Percentiles rank a stretch among this genome's conserved stretches.
Conservation (phyloP, 2,329 filamentous ascomycete species). For the Cryphonectria naterciae region DNA sequence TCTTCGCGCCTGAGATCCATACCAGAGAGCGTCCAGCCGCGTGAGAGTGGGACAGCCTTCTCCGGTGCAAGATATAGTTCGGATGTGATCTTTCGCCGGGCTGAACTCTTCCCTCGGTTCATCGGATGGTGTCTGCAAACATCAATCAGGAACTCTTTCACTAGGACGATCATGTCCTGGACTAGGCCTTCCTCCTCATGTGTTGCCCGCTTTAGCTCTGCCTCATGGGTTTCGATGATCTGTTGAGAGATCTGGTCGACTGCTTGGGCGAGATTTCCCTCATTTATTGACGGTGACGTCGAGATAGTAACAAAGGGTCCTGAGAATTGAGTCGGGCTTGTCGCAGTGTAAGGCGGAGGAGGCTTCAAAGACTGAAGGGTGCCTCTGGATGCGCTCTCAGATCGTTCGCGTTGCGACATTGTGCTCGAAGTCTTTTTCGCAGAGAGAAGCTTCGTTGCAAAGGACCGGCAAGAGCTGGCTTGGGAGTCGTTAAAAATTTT, state of each 20-base stretch:
- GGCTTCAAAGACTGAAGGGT: not conserved
- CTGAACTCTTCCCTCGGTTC: not conserved
- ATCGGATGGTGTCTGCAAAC: not conserved
- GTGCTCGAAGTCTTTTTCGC: not conserved
- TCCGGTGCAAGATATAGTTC: not conserved
- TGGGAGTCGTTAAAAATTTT: not conserved
- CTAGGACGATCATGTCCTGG: not conserved
- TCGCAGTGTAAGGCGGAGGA: not conserved
- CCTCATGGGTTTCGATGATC: not conserved
- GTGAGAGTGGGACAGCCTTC: not conserved
- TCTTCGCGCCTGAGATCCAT: not conserved
- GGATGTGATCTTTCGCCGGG: not conserved
- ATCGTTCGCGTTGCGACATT: not conserved
- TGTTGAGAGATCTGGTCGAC: not conserved
- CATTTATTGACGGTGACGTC: not conserved
- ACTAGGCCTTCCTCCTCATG: not conserved
- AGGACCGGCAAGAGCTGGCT: not conserved
- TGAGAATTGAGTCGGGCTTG: not conserved
- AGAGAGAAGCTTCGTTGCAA: not conserved
- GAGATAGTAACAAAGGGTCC: not conserved
- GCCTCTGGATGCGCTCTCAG: not conserved
- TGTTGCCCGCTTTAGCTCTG: not conserved
- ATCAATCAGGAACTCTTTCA: not conserved
- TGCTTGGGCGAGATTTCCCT: not conserved
- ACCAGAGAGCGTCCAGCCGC: constrained; percentile 9